A percentile compares a stretch with the other conserved stretches of the same genome.
These are phyloP conservation scores for Cystobasidium slooffiae DNA, from an alignment of 1,284 basidiomycete genomes.

Conservation along the genomic window DNA sequence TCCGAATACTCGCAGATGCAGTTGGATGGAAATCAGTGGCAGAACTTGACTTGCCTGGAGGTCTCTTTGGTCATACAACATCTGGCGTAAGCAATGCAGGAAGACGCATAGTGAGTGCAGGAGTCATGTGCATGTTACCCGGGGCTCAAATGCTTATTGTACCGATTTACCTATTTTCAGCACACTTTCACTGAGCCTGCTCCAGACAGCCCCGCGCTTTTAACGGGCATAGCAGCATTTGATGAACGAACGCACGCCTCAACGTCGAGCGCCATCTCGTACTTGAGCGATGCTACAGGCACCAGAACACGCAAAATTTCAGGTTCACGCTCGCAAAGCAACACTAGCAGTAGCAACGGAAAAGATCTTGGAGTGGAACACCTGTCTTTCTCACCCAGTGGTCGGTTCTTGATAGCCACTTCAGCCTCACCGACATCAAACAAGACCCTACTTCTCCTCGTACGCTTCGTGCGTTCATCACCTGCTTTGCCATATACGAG, in stretches of 20 bases:
- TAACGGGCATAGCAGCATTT: slow-evolving; percentile 11
- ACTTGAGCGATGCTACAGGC: not conserved
- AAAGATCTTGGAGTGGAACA: slow-evolving; percentile 37
- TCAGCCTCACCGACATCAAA: slow-evolving; percentile 17
- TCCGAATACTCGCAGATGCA: slow-evolving; percentile 32
- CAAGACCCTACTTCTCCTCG: slow-evolving; percentile 5
- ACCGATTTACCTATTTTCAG: not conserved
- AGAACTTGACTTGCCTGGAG: slow-evolving; percentile 35
- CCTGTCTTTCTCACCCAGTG: slow-evolving; percentile 28
- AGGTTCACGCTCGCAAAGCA: not conserved
- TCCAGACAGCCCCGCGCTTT: not conserved
- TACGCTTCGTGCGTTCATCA: slow-evolving; percentile 25
- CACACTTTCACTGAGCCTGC: slow-evolving; percentile 20
- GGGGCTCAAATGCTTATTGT: not conserved
- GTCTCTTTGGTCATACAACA: slow-evolving; percentile 17
- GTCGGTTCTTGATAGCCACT: slow-evolving; percentile 18
- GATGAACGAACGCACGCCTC: slow-evolving; percentile 1
- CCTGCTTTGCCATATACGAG: slow-evolving; percentile 34
- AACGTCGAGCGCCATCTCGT: not conserved
- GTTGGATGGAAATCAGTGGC: slow-evolving; percentile 9
- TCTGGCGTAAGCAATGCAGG: not conserved
- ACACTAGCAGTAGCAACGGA: not conserved
- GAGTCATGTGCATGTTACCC: too few relatives aligned
- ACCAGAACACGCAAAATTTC: not conserved
- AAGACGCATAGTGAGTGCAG: slow-evolving; percentile 14